Evolutionary conservation across 352 stramenopile species (phyloP).

Genomic region (Hyaloperonospora arabidopsidis): DNA sequence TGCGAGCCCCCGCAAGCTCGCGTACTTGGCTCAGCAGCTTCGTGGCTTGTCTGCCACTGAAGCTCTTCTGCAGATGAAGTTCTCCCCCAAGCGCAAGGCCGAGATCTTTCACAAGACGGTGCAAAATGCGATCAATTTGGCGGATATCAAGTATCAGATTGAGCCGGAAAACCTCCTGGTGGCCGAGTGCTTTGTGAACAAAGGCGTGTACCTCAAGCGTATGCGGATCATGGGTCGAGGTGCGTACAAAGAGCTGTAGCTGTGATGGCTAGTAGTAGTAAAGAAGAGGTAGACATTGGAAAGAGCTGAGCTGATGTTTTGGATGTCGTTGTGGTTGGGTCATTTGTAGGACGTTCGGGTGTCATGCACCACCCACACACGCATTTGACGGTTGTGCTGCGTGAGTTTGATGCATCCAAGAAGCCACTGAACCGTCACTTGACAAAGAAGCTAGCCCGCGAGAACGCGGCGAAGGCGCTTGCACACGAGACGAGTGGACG

Average conservation of each 20-base stretch:
- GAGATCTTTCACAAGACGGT: slow-evolving; percentile 78
- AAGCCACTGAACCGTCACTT: slow-evolving; percentile 69
- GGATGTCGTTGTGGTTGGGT: slow-evolving; percentile 6
- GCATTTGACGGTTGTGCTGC: slow-evolving; percentile 70
- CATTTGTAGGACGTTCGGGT: slow-evolving; percentile 54
- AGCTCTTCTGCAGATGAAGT: slow-evolving; percentile 81
- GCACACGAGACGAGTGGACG: no score
- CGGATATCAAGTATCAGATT: slow-evolving; percentile 85
- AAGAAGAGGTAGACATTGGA: neutral
- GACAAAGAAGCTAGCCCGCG: slow-evolving; percentile 65
- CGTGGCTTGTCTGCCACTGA: slow-evolving; percentile 65
- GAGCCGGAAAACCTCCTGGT: slow-evolving; percentile 79
- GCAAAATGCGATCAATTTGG: slow-evolving; percentile 83
- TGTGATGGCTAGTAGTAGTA: no score
- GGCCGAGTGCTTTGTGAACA: slow-evolving; percentile 81
- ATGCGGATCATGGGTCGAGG: slow-evolving; percentile 80
- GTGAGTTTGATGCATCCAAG: slow-evolving; percentile 71
- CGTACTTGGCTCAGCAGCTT: slow-evolving; percentile 79
- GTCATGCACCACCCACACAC: slow-evolving; percentile 80
- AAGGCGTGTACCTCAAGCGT: slow-evolving; percentile 77
- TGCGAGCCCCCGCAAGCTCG: slow-evolving; percentile 72
- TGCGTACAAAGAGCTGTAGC: slow-evolving; percentile 22
- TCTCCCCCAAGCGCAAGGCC: slow-evolving; percentile 80
- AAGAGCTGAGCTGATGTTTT: neutral
- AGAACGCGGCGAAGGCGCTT: slow-evolving; percentile 11